Percentiles rank a stretch among this genome's conserved stretches.
Conservation (phyloP, 306 rosid genomes). For the Lathyrus tuberosus region DNA sequence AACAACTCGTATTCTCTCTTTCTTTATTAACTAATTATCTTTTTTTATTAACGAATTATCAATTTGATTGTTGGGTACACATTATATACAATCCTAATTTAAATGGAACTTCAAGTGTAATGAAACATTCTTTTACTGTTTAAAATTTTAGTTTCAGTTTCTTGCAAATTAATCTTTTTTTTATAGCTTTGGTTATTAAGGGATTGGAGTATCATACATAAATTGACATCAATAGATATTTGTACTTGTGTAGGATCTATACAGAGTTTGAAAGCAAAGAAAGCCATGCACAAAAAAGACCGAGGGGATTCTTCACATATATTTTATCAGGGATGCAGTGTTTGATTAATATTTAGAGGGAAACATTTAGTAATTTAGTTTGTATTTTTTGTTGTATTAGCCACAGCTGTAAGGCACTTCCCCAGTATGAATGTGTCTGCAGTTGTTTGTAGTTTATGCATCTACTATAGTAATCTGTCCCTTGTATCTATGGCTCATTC, state of each 20-base stretch:
- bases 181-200: constrained; percentile 3
- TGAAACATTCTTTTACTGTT: constrained; percentile 16
- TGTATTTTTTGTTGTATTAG: constrained; percentile 29
- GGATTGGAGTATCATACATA: background rate
- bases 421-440: constrained; percentile 12
- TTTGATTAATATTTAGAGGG: constrained; percentile 27
- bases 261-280: constrained; percentile 26
- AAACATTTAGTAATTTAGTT: constrained; percentile 6
- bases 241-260: constrained; percentile 29
- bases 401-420: constrained; percentile 36
- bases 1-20: too few relatives aligned
- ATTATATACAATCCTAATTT: background rate
- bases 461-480: background rate
- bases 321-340: background rate
- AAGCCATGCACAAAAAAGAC: constrained; percentile 20
- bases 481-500: background rate
- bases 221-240: constrained; percentile 1
- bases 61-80: background rate
- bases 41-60: background rate
- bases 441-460: constrained; percentile 27
- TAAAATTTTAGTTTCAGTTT: background rate
- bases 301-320: constrained; percentile 1
- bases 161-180: background rate
- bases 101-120: background rate
- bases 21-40: background rate